These are phyloP conservation scores for Huiozyma naganishii DNA, from an alignment of 805 yeast species.

Conservation along the genomic window DNA sequence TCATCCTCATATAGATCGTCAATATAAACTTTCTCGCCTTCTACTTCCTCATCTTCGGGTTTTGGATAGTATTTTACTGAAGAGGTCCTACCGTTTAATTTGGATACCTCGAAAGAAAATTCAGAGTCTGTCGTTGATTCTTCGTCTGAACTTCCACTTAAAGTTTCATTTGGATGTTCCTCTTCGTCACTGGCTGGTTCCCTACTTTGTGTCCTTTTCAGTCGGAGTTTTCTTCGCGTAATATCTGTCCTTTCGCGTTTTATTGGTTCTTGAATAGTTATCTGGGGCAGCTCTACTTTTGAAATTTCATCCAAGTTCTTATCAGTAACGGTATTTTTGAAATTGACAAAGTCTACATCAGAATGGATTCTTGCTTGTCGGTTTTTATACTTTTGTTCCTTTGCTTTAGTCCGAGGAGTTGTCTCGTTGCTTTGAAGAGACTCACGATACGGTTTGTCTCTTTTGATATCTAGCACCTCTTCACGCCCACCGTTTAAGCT, in stretches of 20 bases:
- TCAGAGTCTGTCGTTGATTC: slow-evolving; percentile 10
- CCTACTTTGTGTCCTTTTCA: not conserved
- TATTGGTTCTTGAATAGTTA: not conserved
- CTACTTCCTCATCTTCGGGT: slow-evolving; percentile 17
- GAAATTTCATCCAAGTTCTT: not conserved
- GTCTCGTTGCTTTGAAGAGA: too few species aligned
- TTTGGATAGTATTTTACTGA: slow-evolving; percentile 42
- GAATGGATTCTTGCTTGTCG: slow-evolving; percentile 24
- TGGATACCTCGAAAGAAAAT: slow-evolving; percentile 42
- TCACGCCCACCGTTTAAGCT: too few species aligned
- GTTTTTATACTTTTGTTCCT: slow-evolving; percentile 13
- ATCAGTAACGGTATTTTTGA: slow-evolving; percentile 5
- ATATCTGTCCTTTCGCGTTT: too few species aligned
- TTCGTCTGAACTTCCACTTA: slow-evolving; percentile 4
- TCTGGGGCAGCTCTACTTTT: slow-evolving; percentile 3
- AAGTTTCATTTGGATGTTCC: slow-evolving; percentile 1
- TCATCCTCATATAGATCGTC: slow-evolving; percentile 33
- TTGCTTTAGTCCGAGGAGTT: too few species aligned
- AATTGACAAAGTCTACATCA: slow-evolving; percentile 18
- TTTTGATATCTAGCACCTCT: too few species aligned
- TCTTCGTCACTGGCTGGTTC: slow-evolving; percentile 2
- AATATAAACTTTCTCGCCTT: slow-evolving; percentile 21
- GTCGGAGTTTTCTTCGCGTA: not conserved
- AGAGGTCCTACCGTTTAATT: slow-evolving; percentile 38
- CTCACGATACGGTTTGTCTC: too few species aligned